Evolutionary conservation across 148 eudicot genomes (phyloP), one percentile per base, ranked within the genome.

Genomic region (Mesembryanthemum crystallinum): DNA sequence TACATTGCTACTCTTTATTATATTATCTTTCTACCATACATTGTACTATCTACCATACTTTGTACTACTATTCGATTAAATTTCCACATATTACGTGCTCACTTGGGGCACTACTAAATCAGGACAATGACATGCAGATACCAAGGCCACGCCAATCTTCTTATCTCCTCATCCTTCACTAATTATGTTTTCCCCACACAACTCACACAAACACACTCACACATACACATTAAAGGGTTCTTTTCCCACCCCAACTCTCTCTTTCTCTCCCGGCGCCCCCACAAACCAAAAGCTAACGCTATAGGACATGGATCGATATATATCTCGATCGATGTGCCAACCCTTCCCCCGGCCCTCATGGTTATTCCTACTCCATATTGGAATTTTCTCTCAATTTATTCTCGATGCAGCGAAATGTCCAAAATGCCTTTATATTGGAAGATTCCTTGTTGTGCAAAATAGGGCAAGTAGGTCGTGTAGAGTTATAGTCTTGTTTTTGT

Each of bases 71-170:
- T 45, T 8, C 43, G 1, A 45, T 45, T 45, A 2, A 0, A 15
- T 17, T 52, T 52, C 37, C 51, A 45, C 8, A 8, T 17, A 52
- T 21, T 23, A 12, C 66, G n/a, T 47, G 39, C 9, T 17, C 61
- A 28, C 74, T 60, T 61, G 59, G 47, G 27, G 67, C 59, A 70
- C 42, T 55, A 39, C 5, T 32, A 83, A 67, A 18, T 14, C 3
- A 8, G 32, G 88, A 86, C 84, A 83, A 72, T 25, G 78, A 81
- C 86, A 27, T 81, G 81, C 68, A 81, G 81, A 83, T 83, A 43
- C 85, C 78, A 45, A 76, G 39, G 78, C 79, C 71, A 72, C 71
- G 83, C 85, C 89, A 83, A 71, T 81, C 79, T 74, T 71, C 83
- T 82, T 79, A 76, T 73, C 78, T 67, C 69, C 57, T 75, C 59